Base-by-base conservation (phyloP, 768 basidiomycete species). In the Amanita fuliginea region DNA sequence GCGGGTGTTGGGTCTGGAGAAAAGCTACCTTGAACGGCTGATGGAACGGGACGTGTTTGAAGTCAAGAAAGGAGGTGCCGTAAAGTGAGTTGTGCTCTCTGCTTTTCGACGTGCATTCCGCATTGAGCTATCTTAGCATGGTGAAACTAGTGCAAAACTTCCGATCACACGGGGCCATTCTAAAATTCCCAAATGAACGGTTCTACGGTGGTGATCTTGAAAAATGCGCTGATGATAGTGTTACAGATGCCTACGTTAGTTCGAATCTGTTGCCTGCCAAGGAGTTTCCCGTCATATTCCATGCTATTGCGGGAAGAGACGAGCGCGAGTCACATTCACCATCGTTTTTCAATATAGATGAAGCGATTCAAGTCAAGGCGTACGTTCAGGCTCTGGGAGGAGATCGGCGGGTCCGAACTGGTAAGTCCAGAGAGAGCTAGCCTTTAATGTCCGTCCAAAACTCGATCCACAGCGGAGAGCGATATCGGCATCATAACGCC, bases 341-440 rank as follows among this genome's bases (percentile, higher is more conserved):
- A 1, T 84, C 81, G 0, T 84, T 81, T 61, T 85, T 84, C 67
- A 86, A 86, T 51, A 71, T 77, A 33, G 71, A 77, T 24, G 82
- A 85, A 54, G 70, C 68, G 0, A 57, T 72, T 0, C 72, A 75
- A 41, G 77, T 83, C 41, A 76, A 74, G 54, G 54, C 57, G 0
- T 84, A 83, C 51, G 62, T 74, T 0, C 59, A 72, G 51, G 54
- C 57, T 19, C 59, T 75, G 22, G 49, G 67, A 13, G 56, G 53
- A 0, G 67, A 77, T 42, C 57, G 65, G 22, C 66, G 66, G 51
- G 59, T 63, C 40, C 54, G 67, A 26, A 67, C 73, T 24, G 62
- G 79, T 76, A 52, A 47, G 71, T 62, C 16, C 10, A 14, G 10
- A 53, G 2, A 21, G 11, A 54, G 2, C 26, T 26, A 18, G 34